Evolutionary conservation across 2,329 filamentous ascomycete genomes (phyloP).

Genomic region (Karstenula rhodostoma): DNA sequence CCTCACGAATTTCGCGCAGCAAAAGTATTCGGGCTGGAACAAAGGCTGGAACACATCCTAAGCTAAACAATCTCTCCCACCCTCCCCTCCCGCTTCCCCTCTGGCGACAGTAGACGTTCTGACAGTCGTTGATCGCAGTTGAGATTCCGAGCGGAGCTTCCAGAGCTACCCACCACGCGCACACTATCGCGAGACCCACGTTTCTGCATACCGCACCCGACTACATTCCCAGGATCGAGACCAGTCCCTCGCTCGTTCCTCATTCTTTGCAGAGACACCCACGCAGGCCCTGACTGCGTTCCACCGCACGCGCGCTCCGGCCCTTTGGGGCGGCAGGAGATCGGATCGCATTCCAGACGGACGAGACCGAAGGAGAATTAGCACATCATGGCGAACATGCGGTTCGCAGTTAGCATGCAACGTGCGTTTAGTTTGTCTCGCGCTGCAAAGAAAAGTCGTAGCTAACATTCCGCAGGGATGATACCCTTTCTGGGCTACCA

Average conservation of each 20-base stretch:
- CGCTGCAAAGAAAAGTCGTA: conserved; percentile 23
- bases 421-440: conserved; percentile 46
- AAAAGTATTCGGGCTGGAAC: conserved; percentile 43
- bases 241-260: conserved; percentile 30
- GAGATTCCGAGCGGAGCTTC: conserved; percentile 40
- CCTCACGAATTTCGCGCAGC: conserved; percentile 44
- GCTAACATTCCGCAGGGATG: conserved; percentile 56
- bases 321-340: conserved; percentile 53
- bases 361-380: conserved; percentile 32
- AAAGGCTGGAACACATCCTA: conserved; percentile 40
- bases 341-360: conserved; percentile 30
- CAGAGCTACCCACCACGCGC: conserved; percentile 34
- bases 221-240: conserved; percentile 29
- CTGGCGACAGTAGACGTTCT: conserved; percentile 36
- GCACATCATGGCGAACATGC: conserved; percentile 57
- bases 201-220: conserved; percentile 25
- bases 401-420: conserved; percentile 61
- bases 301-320: conserved; percentile 42
- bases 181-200: conserved; percentile 26
- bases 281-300: conserved; percentile 41
- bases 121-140: conserved; percentile 42
- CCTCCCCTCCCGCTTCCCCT: conserved; percentile 30
- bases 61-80: conserved; percentile 41
- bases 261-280: conserved; percentile 20
- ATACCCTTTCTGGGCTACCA: conserved; percentile 72